A percentile compares a stretch with the other conserved stretches of the same genome.
phyloP scores from a whole-genome alignment of 2,329 filamentous ascomycete species.

The Aspergillus fumigatiaffinis region DNA sequence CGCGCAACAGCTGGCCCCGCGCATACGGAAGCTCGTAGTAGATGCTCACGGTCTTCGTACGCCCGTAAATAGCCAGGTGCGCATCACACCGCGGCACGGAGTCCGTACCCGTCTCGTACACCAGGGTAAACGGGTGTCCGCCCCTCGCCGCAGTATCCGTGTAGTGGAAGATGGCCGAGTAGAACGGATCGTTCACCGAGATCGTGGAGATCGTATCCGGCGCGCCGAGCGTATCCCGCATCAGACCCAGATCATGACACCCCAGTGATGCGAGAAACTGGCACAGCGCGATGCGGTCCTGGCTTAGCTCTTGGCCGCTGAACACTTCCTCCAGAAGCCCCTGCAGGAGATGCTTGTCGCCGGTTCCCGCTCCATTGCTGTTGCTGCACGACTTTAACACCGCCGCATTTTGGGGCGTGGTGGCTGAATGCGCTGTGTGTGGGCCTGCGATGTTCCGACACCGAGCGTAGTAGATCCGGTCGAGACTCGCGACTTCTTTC shows the following conservation, averaged over 20 bases:
- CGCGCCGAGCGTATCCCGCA: conserved; percentile 53
- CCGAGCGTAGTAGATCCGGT: conserved; percentile 54
- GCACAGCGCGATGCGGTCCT: conserved; percentile 31
- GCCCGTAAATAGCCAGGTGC: conserved; percentile 46
- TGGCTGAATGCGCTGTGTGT: conserved; percentile 34
- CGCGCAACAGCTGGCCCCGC: conserved; percentile 52
- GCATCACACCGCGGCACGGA: conserved; percentile 44
- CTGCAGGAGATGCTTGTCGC: conserved; percentile 8
- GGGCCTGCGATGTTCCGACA: conserved; percentile 52
- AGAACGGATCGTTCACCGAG: conserved; percentile 42
- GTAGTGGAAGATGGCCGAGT: conserved; percentile 35
- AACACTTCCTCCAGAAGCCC: conserved; percentile 26
- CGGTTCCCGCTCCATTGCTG: not conserved
- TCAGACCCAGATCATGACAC: conserved; percentile 52
- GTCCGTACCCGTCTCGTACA: conserved; percentile 57
- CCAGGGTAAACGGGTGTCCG: conserved; percentile 45
- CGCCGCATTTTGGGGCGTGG: conserved; percentile 4
- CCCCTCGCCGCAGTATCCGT: conserved; percentile 12
- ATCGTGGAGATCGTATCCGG: conserved; percentile 46
- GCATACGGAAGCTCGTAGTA: conserved; percentile 57
- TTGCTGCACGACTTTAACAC: conserved; percentile 2
- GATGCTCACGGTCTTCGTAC: conserved; percentile 52
- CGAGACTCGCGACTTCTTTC: conserved; percentile 50
- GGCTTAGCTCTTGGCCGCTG: conserved; percentile 23
- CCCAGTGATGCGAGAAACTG: conserved; percentile 48